Conservation (phyloP, 495 filamentous ascomycete species). For the Penicillium egyptiacum region DNA sequence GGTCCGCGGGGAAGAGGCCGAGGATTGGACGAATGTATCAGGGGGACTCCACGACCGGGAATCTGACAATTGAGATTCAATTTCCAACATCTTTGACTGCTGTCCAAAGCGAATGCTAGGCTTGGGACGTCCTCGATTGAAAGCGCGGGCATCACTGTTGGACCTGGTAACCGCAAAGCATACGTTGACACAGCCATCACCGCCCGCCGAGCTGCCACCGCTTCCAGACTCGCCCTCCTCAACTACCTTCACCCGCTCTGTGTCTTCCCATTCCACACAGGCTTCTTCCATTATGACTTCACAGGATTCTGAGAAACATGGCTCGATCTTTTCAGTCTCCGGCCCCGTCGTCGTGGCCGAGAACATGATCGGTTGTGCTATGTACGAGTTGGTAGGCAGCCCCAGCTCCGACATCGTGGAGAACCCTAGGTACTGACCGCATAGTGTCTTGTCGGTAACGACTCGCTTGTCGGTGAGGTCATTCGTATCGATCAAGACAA, state of each 20-base stretch:
- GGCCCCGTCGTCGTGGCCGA: constrained; percentile 96
- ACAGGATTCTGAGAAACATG: constrained; percentile 55
- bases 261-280: constrained; percentile 37
- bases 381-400: constrained; percentile 90
- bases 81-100: constrained; percentile 1
- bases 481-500: constrained; percentile 96
- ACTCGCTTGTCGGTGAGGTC: constrained; percentile 89
- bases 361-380: constrained; percentile 97
- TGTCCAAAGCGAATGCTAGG: constrained; percentile 53
- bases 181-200: constrained; percentile 36
- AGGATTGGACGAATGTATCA: constrained; percentile 13
- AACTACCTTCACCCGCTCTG: constrained; percentile 40
- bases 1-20: constrained; percentile 8
- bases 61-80: background rate
- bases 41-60: constrained; percentile 14
- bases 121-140: constrained; percentile 59
- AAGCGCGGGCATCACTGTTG: constrained; percentile 69
- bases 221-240: constrained; percentile 53
- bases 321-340: constrained; percentile 51
- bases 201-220: constrained; percentile 49
- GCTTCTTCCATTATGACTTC: constrained; percentile 60
- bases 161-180: constrained; percentile 58
- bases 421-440: constrained; percentile 10
- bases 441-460: constrained; percentile 83
- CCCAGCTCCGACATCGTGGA: constrained; percentile 12